Conservation (phyloP, 2,329 filamentous ascomycete genomes). For the Harringtonia aguacate region DNA sequence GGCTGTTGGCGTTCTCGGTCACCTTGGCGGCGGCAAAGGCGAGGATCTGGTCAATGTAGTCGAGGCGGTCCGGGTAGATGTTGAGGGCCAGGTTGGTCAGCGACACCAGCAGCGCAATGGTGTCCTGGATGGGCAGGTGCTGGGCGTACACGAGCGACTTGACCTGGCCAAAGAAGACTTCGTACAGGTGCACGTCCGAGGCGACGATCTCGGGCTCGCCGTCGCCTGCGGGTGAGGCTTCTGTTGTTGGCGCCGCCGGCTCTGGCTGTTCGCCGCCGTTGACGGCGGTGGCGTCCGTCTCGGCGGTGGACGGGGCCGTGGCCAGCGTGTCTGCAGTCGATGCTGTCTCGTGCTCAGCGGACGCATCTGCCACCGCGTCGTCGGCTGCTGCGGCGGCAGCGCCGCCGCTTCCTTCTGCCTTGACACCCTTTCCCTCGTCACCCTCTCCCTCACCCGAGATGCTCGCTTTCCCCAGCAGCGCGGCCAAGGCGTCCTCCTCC, state of each 20-base stretch:
- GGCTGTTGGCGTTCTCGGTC: conserved; percentile 79
- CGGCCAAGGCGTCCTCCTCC: conserved; percentile 74
- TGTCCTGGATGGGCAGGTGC: conserved; percentile 86
- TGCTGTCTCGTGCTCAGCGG: no score
- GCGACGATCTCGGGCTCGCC: conserved; percentile 36
- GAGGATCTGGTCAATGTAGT: conserved; percentile 92
- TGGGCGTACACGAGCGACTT: conserved; percentile 87
- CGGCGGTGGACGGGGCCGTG: conserved; percentile 29
- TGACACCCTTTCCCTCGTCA: neutral
- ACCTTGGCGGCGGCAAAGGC: conserved; percentile 82
- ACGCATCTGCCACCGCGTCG: no score
- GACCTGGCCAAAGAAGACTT: conserved; percentile 95
- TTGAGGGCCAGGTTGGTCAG: conserved; percentile 88
- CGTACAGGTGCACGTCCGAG: conserved; percentile 78
- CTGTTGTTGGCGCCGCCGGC: neutral
- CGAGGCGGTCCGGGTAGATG: conserved; percentile 84
- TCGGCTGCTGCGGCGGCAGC: conserved; percentile 11
- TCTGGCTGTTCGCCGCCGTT: conserved; percentile 26
- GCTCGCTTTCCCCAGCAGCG: conserved; percentile 67
- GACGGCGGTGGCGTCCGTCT: conserved; percentile 35
- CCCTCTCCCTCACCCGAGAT: conserved; percentile 34
- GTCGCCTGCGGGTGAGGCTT: neutral
- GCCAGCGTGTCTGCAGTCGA: conserved; percentile 19
- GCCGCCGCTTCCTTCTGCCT: neutral
- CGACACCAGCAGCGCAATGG: conserved; percentile 87